Conservation (phyloP, 768 basidiomycete genomes). For the Boletales sp. region DNA sequence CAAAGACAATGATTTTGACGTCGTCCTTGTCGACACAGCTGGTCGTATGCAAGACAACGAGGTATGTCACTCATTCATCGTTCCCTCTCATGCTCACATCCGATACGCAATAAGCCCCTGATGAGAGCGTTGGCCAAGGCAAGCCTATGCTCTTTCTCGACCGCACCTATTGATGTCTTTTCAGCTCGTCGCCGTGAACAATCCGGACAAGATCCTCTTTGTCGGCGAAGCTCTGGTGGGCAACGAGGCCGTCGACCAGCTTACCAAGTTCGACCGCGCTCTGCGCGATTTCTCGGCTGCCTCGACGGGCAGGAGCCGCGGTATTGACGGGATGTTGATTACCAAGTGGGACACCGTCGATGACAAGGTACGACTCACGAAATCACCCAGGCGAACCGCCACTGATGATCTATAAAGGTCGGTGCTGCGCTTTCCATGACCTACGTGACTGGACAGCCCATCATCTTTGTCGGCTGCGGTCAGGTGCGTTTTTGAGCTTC, state of each 20-base stretch:
- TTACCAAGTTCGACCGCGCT: constrained; percentile 94
- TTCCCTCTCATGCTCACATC: constrained; percentile 7
- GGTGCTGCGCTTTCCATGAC: constrained; percentile 99
- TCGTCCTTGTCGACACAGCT: constrained; percentile 96
- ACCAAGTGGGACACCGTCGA: constrained; percentile 99
- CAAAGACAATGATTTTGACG: constrained; percentile 88
- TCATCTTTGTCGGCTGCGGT: constrained; percentile 96
- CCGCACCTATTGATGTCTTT: not conserved
- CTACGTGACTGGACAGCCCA: constrained; percentile 97
- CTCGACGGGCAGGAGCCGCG: constrained; percentile 66
- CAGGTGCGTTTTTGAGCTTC: constrained; percentile 56
- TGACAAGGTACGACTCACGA: constrained; percentile 65
- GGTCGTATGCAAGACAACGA: constrained; percentile 99
- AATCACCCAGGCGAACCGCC: not conserved
- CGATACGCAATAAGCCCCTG: constrained; percentile 56
- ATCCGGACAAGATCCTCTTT: constrained; percentile 95
- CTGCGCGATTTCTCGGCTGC: constrained; percentile 87
- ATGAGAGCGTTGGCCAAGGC: constrained; percentile 99
- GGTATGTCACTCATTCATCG: constrained; percentile 38
- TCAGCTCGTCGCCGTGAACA: constrained; percentile 88
- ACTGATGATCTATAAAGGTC: constrained; percentile 51
- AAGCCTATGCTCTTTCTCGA: constrained; percentile 4
- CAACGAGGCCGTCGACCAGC: constrained; percentile 97
- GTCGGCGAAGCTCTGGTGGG: constrained; percentile 98
- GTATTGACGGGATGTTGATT: constrained; percentile 97